phyloP scores from a whole-genome alignment of 371 early-diverging fungal species.

The Quaeritorhiza haematococci region DNA sequence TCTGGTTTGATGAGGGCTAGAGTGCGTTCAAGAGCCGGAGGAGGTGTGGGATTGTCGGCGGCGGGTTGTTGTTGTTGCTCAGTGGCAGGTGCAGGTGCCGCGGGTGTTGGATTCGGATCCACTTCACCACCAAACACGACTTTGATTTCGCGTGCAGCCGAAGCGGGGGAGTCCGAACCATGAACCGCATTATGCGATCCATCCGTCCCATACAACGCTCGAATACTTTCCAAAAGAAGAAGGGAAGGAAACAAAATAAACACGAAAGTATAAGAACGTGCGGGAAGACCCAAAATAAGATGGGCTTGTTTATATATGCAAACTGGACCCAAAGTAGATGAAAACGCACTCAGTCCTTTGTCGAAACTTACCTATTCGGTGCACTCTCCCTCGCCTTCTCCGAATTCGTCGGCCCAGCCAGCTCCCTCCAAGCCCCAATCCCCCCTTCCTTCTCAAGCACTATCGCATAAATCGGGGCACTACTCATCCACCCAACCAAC shows the following conservation, averaged over 20 bases:
- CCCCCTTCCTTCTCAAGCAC: conserved; percentile 62
- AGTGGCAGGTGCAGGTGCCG: too few species aligned
- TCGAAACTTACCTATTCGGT: conserved; percentile 43
- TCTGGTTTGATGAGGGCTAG: conserved; percentile 1
- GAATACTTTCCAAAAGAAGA: too few species aligned
- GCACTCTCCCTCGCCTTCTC: conserved; percentile 54
- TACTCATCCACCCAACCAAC: conserved; percentile 44
- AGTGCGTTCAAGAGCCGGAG: conserved; percentile 3
- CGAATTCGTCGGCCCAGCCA: conserved; percentile 76
- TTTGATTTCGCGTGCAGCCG: conserved; percentile 66
- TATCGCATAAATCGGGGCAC: conserved; percentile 65
- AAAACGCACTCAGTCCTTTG: too few species aligned
- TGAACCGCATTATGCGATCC: conserved; percentile 69
- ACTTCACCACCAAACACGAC: conserved; percentile 54
- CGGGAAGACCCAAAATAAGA: too few species aligned
- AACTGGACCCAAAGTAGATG: too few species aligned
- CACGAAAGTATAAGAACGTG: too few species aligned
- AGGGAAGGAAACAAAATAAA: too few species aligned
- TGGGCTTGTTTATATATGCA: too few species aligned
- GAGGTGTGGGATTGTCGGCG: too few species aligned
- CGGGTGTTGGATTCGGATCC: too few species aligned
- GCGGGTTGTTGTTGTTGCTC: too few species aligned
- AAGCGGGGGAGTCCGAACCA: conserved; percentile 66
- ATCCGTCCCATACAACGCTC: conserved; percentile 63
- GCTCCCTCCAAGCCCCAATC: conserved; percentile 60